Evolutionary conservation across 2,329 filamentous ascomycete species (phyloP).

Genomic region (Fusarium torulosum): DNA sequence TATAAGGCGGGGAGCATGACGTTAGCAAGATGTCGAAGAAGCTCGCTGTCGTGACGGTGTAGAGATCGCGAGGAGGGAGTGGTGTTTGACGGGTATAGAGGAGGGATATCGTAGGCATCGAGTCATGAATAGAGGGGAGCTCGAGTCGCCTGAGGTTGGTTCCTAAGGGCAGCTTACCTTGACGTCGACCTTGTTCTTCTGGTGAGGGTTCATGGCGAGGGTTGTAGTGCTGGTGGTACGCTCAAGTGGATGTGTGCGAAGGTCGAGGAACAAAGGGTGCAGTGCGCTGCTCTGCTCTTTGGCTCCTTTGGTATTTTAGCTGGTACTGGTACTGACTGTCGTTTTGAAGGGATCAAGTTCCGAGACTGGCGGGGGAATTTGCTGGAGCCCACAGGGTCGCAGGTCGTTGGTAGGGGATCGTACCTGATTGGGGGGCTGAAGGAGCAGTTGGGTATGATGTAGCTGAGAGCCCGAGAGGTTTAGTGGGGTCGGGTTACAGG

Average conservation of each 20-base stretch:
- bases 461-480: conserved; percentile 37
- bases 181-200: conserved; percentile 98
- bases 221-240: conserved; percentile 9
- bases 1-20: conserved; percentile 54
- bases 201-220: conserved; percentile 86
- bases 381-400: conserved; percentile 42
- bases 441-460: conserved; percentile 43
- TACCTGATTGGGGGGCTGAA: conserved; percentile 47
- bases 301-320: neutral
- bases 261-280: conserved; percentile 1
- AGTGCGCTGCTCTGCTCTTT: neutral
- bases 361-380: conserved; percentile 41
- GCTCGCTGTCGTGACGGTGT: conserved; percentile 4
- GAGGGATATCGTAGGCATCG: conserved; percentile 15
- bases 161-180: conserved; percentile 73
- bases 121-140: conserved; percentile 32
- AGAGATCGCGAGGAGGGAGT: neutral
- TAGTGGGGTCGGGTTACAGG: conserved; percentile 25
- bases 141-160: conserved; percentile 34
- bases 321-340: conserved; percentile 14
- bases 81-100: neutral
- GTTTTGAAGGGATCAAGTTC: conserved; percentile 42
- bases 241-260: neutral
- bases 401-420: conserved; percentile 38
- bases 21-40: conserved; percentile 37